Percentiles rank a stretch among this genome's conserved stretches.
These are phyloP conservation scores for Fraxinus angustifolia DNA, from an alignment of 305 asterid genomes.

Conservation along the genomic window DNA sequence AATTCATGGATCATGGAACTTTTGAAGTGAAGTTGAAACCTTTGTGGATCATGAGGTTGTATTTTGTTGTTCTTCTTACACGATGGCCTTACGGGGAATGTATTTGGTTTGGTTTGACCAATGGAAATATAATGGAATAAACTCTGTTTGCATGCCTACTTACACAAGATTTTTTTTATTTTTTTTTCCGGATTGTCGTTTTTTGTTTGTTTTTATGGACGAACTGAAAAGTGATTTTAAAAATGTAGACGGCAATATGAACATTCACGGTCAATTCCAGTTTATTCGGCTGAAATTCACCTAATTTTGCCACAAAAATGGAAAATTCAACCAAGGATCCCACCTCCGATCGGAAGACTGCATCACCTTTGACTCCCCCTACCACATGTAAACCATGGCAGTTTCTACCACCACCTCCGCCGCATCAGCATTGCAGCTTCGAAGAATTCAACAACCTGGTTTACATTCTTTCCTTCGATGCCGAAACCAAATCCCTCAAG, in stretches of 20 bases:
- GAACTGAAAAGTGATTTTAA: background rate
- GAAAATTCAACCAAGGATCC: slow-evolving; percentile 45
- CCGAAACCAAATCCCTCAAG: slow-evolving; percentile 41
- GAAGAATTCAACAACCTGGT: slow-evolving; percentile 70
- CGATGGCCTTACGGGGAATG: background rate
- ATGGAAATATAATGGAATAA: background rate
- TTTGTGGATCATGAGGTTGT: background rate
- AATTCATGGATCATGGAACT: slow-evolving; percentile 73
- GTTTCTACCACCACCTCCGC: slow-evolving; percentile 45
- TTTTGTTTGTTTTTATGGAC: background rate
- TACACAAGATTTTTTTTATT: background rate
- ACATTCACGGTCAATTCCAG: background rate
- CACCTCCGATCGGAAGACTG: slow-evolving; percentile 38
- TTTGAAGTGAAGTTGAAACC: slow-evolving; percentile 35
- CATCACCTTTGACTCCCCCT: slow-evolving; percentile 45
- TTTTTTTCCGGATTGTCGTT: background rate
- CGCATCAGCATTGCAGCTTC: slow-evolving; percentile 50
- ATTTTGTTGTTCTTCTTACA: background rate
- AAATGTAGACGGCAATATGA: background rate
- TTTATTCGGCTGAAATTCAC: background rate
- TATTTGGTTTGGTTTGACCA: background rate
- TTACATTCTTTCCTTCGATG: slow-evolving; percentile 63
- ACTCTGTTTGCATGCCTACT: background rate
- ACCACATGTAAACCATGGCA: slow-evolving; percentile 72
- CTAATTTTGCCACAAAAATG: slow-evolving; percentile 27